Conservation (phyloP, 2,329 filamentous ascomycete genomes). For the Sphaerulina musiva region DNA sequence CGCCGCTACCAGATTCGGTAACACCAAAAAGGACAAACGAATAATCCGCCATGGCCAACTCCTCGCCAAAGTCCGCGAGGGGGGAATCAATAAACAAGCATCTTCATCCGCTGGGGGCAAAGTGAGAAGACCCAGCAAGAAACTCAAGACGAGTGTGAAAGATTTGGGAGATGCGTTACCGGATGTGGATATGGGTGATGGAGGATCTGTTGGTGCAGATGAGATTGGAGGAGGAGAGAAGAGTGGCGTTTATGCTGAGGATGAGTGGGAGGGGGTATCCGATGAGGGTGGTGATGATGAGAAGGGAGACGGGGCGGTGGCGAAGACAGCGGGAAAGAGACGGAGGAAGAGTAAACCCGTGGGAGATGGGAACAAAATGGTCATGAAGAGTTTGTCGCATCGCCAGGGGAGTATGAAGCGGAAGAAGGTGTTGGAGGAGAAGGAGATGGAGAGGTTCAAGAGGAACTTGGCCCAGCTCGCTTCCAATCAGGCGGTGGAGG, state of each 20-base stretch:
- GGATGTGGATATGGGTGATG: constrained; percentile 37
- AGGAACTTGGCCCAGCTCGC: constrained; percentile 71
- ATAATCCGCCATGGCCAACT: constrained; percentile 75
- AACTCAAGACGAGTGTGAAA: constrained; percentile 68
- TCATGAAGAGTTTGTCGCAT: constrained; percentile 66
- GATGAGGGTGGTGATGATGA: constrained; percentile 1
- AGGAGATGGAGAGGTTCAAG: constrained; percentile 78
- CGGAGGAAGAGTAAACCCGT: constrained; percentile 10
- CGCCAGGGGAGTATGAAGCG: constrained; percentile 74
- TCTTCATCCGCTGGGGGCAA: constrained; percentile 25
- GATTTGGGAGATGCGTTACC: constrained; percentile 70
- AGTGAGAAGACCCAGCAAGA: constrained; percentile 64
- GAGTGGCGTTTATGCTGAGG: constrained; percentile 1
- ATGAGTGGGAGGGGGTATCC: constrained; percentile 18
- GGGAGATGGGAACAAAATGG: constrained; percentile 55
- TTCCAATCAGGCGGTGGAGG: constrained; percentile 17
- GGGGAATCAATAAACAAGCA: constrained; percentile 60
- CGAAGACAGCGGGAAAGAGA: not conserved
- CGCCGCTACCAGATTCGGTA: constrained; percentile 29
- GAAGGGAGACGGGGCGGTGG: not conserved
- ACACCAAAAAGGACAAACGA: constrained; percentile 77
- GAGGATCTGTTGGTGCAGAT: constrained; percentile 27
- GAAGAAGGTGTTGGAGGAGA: constrained; percentile 70
- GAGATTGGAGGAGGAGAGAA: constrained; percentile 11
- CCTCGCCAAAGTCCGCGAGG: constrained; percentile 39